Percentiles rank a stretch among this genome's conserved stretches.
phyloP scores from a whole-genome alignment of 257 asterid species.

The Capsicum baccatum region DNA sequence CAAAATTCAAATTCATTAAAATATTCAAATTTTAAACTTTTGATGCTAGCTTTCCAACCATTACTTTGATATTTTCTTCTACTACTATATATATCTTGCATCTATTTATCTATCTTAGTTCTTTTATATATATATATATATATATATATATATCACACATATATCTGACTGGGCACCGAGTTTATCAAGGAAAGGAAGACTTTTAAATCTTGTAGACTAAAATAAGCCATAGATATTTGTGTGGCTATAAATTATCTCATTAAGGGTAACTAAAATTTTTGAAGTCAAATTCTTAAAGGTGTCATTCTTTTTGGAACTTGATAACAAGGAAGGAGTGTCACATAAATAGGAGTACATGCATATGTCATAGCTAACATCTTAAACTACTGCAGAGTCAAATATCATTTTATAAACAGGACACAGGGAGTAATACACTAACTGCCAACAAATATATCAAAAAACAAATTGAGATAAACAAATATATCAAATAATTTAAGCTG shows the following conservation, averaged over 20 bases:
- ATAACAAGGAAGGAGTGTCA: background rate
- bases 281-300: background rate
- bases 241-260: background rate
- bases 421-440: conserved; percentile 4
- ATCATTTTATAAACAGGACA: background rate
- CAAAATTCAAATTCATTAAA: background rate
- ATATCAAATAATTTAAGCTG: background rate
- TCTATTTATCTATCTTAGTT: background rate
- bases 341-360: background rate
- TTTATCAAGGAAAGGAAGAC: background rate
- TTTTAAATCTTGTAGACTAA: background rate
- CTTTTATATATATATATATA: background rate
- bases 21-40: background rate
- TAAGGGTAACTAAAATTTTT: background rate
- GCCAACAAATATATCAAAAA: conserved; percentile 1
- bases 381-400: background rate
- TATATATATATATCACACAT: no score
- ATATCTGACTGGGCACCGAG: background rate
- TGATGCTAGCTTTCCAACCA: background rate
- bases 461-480: background rate
- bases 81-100: background rate
- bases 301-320: background rate
- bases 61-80: background rate
- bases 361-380: conserved; percentile 11
- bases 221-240: background rate